These are phyloP conservation scores for Noccaea bulbosa DNA, from an alignment of 345 rosid genomes.

Conservation along the genomic window DNA sequence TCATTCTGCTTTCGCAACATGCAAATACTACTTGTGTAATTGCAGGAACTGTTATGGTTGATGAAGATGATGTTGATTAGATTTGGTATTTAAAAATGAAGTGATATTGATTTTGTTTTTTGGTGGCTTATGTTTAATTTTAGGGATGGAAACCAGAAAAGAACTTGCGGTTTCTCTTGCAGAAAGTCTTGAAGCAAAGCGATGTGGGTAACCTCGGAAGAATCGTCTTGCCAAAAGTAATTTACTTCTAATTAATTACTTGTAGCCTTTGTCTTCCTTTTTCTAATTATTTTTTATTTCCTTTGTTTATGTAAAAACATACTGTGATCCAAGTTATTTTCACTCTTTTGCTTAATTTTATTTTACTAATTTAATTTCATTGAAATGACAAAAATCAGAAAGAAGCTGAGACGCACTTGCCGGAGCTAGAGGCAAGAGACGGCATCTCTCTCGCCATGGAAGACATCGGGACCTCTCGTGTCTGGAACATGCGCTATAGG, in stretches of 20 bases:
- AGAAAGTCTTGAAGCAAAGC: slow-evolving; percentile 97
- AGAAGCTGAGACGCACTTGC: slow-evolving; percentile 97
- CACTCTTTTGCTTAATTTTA: neutral
- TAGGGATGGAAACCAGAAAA: slow-evolving; percentile 95
- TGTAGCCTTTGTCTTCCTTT: slow-evolving; percentile 21
- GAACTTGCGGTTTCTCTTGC: slow-evolving; percentile 91
- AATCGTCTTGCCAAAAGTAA: slow-evolving; percentile 90
- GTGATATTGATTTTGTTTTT: neutral
- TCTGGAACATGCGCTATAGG: slow-evolving; percentile 99
- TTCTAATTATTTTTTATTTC: neutral
- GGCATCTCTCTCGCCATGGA: slow-evolving; percentile 97
- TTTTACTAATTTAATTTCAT: neutral
- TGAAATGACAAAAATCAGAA: slow-evolving; percentile 51
- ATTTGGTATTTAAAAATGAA: slow-evolving; percentile 14
- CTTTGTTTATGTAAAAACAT: neutral
- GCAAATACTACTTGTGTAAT: neutral
- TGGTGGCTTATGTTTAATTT: neutral
- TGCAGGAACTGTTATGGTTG: neutral
- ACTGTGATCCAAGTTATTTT: neutral
- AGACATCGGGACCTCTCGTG: slow-evolving; percentile 95
- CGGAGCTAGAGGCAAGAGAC: slow-evolving; percentile 94
- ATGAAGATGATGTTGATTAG: slow-evolving; percentile 14
- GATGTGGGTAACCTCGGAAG: slow-evolving; percentile 98
- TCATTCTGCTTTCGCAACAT: neutral
- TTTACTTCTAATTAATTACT: slow-evolving; percentile 28